Evolutionary conservation across 2,329 filamentous ascomycete species (phyloP), one percentile per base, ranked within the genome.

Genomic region (Neonectria coccinea): DNA sequence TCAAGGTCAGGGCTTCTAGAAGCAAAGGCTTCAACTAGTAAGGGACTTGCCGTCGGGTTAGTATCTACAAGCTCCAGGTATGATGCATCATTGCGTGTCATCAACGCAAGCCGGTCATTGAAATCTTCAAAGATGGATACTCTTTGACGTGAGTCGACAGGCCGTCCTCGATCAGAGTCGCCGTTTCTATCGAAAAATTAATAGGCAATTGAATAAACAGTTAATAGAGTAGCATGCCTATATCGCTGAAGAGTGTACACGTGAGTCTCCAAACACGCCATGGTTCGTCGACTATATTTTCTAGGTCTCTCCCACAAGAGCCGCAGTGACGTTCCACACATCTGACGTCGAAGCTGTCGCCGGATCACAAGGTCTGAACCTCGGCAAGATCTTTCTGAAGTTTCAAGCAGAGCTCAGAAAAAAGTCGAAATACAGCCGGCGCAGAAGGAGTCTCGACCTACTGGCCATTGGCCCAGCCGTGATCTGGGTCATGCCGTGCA

Each of bases 401-500:
- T 3, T 18, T 16, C 9, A 27, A 27, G 44, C 20, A 25, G 10
- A 47, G 5, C 44, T 6, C 1, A 20, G 20, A n/a, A 20, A 47
- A 47, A 14, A 47, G 20, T 12, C 20, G 20, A 6, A 14, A 47
- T 7, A 47, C 16, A 53, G 59, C 59, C n/a, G 27, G 7, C 29
- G 22, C 59, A 33, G 18, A 16, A 18, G 59, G 64, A 56, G 27
- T 33, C 31, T 50, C 39, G 9, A 64, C 41, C 61, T 61, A 61
- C 53, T 20, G 52, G 56, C 65, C 65, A 61, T 64, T 29, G 39
- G 61, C 27, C 65, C 61, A 67, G 48, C 56, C 56, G 52, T 67
- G 65, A 39, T 61, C 55, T 67, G 61, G 61, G 53, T 64, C 65
- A 61, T 67, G 56, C 61, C 61, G 58, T 48, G 27, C 54, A n/a